Conservation (phyloP, 1,284 basidiomycete species). For the Phaffia rhodozyma region DNA sequence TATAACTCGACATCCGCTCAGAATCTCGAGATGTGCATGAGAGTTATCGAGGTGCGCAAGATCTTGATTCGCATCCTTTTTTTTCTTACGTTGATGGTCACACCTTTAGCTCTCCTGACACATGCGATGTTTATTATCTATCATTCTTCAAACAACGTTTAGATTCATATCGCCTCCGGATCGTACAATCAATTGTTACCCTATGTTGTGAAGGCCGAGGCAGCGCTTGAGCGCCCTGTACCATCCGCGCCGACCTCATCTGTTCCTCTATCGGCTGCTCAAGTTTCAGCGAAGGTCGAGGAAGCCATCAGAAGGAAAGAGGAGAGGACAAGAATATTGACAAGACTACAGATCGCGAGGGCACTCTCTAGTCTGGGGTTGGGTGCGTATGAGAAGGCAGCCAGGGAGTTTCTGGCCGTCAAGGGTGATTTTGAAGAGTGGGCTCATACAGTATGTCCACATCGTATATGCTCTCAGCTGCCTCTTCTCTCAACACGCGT, state of each 20-base stretch:
- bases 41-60: conserved; percentile 53
- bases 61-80: not conserved
- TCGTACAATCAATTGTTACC: conserved; percentile 71
- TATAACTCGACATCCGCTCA: conserved; percentile 73
- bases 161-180: conserved; percentile 69
- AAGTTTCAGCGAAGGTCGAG: conserved; percentile 5
- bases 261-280: conserved; percentile 15
- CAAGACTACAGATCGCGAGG: conserved; percentile 20
- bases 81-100: not conserved
- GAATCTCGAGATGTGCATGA: conserved; percentile 71
- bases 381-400: conserved; percentile 61
- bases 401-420: conserved; percentile 52
- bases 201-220: conserved; percentile 82
- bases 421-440: conserved; percentile 61
- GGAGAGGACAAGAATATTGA: conserved; percentile 19
- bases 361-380: conserved; percentile 53
- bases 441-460: conserved; percentile 46
- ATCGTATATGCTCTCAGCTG: conserved; percentile 2
- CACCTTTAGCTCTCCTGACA: conserved; percentile 1
- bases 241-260: conserved; percentile 24
- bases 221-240: conserved; percentile 57
- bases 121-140: not conserved
- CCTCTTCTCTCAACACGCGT: conserved; percentile 3
- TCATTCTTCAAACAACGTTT: not conserved
- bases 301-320: not conserved